Evolutionary conservation across 768 basidiomycete genomes (phyloP), one percentile per base, ranked within the genome.

Genomic region (Pleurotus giganteus): DNA sequence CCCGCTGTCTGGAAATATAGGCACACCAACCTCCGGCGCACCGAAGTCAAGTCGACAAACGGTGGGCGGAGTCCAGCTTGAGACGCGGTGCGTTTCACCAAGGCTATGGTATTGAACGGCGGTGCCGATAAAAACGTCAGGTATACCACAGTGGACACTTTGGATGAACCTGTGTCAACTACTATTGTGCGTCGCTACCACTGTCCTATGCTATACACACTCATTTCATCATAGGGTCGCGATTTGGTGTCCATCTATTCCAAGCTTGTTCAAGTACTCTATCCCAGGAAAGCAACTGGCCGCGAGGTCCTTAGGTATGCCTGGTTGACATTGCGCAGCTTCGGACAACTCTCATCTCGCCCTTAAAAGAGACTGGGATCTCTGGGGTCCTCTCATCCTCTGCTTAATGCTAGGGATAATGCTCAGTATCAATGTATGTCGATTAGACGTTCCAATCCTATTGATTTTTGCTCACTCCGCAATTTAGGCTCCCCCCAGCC

Each of bases 331-430:
- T 39, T n/a, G 23, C n/a, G 55, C 32, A 9, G 29, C 26, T 15
- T 46, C 15, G n/a, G 24, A 31, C 1, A 15, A 19, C 3, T 15
- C 1, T 26, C 36, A 34, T n/a, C 34, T 11, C 12, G 36, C 26
- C 19, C 15, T 26, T 21, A 11, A 9, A 65, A 94, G 94, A 59
- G 95, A 98, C 66, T 98, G 95, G 96, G 96, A 98, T 71, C 79
- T 98, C 23, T 98, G 96, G 96, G 95, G 95, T 2, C 95, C 95
- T 9, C 77, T 98, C 2, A 78, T 98, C 23, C 78, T 94, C 36
- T 92, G 88, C 61, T 77, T 95, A 52, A 68, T 82, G 36, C 80
- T 95, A 11, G 89, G 86, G 50, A 86, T 92, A 41, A 86, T 94
- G 77, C 81, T 96, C 17, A 94, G 91, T 65, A 72, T 93, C 43